Evolutionary conservation across 306 rosid species (phyloP), one percentile per base, ranked within the genome.

Genomic region (Lathyrus oleraceus): DNA sequence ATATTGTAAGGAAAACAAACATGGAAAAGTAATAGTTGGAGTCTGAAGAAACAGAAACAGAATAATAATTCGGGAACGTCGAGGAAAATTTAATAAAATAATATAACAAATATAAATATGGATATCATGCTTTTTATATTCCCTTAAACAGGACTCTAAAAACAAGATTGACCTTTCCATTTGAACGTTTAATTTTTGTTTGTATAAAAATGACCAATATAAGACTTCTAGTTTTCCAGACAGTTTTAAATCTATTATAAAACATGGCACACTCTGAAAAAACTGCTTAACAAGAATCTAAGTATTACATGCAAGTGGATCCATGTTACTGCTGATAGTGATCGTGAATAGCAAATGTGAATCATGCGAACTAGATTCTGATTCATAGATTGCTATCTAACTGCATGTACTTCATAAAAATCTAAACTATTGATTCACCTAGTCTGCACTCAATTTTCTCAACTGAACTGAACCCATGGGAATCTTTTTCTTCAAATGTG

Each of bases 241-340:
- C 43, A 52, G 35, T 67, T 65, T 52, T 65, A 65, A 0, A 23
- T 53, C 10, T 40, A 68, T 39, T 48, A 62, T 21, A 65, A 8
- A 16, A 21, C 9, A 61, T 8, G 15, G 12, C 60, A 23, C 20
- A 2, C 19, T 30, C 38, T 6, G 19, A 16, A 71, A 62, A 35
- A 48, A 49, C 61, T 25, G 17, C 44, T 40, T 14, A n/a, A 19
- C 17, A 72, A 52, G 13, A 63, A 53, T 19, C 40, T 23, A 28
- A 25, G 47, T 51, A 71, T 39, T 65, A 49, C 47, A 71, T 72
- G 16, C 5, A 58, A 35, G 59, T 49, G 70, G 32, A 72, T 48
- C 47, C 54, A 58, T 40, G 60, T 40, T 60, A 40, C 10, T 15
- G 35, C 28, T 25, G 48, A 54, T 12, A 36, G 13, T 30, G 53